Percentiles rank a stretch among this genome's conserved stretches.
phyloP scores from a whole-genome alignment of 164 flowering plant genomes.

The Magnolia kwangsiensis region DNA sequence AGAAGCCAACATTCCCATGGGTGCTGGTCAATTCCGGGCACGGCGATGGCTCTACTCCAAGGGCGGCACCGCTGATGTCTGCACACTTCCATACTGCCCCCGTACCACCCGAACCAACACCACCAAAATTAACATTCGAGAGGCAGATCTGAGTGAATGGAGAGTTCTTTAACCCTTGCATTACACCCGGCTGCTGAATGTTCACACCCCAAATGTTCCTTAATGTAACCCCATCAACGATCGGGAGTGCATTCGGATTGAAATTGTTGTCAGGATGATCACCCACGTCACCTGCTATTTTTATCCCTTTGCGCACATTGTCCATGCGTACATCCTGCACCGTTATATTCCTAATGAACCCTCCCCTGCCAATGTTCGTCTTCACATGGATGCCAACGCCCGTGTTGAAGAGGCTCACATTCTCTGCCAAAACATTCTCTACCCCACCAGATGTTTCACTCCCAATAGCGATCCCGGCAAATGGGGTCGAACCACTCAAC shows the following conservation, averaged over 20 bases:
- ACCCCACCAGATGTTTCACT: slow-evolving; percentile 97
- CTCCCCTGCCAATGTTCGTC: slow-evolving; percentile 89
- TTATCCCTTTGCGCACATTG: slow-evolving; percentile 64
- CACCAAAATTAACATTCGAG: slow-evolving; percentile 54
- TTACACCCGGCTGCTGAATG: slow-evolving; percentile 70
- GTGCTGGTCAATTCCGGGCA: slow-evolving; percentile 57
- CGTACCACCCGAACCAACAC: slow-evolving; percentile 25
- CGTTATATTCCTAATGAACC: slow-evolving; percentile 63
- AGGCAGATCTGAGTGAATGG: slow-evolving; percentile 85
- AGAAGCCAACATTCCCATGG: slow-evolving; percentile 34
- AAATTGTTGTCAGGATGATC: slow-evolving; percentile 85
- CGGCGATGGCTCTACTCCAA: slow-evolving; percentile 63
- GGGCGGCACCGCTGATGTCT: slow-evolving; percentile 66
- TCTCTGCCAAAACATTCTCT: slow-evolving; percentile 62
- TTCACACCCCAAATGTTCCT: slow-evolving; percentile 59
- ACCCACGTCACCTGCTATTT: slow-evolving; percentile 75
- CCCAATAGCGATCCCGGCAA: slow-evolving; percentile 92
- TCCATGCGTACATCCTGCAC: slow-evolving; percentile 61
- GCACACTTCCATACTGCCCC: slow-evolving; percentile 65
- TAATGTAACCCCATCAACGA: slow-evolving; percentile 54
- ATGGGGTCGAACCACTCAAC: slow-evolving; percentile 77
- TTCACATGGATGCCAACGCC: slow-evolving; percentile 83
- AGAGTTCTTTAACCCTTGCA: slow-evolving; percentile 60
- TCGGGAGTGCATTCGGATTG: slow-evolving; percentile 70
- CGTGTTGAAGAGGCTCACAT: slow-evolving; percentile 63